Conservation (phyloP, 306 rosid genomes). For the Quillaja saponaria region DNA sequence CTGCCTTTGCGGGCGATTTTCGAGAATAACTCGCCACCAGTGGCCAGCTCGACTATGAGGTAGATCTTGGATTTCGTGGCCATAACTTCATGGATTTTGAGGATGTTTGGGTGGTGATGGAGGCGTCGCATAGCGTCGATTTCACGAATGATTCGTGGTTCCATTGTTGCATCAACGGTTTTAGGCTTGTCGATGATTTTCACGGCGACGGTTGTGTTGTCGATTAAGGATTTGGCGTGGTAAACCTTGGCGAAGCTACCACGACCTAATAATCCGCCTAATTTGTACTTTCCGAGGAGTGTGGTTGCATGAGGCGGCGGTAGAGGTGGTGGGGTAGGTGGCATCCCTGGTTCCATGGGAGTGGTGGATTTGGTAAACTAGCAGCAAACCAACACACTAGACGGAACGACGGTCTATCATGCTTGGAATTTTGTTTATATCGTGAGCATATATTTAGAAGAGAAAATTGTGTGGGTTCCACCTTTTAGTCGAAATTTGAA, state of each 20-base stretch:
- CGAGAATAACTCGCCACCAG: conserved; percentile 78
- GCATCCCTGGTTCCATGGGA: conserved; percentile 49
- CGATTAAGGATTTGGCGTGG: conserved; percentile 57
- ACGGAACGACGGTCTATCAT: too few relatives aligned
- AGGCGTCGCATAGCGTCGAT: conserved; percentile 86
- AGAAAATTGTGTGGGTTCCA: neutral
- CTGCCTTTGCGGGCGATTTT: conserved; percentile 55
- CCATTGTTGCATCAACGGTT: conserved; percentile 61
- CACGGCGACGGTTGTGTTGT: conserved; percentile 62
- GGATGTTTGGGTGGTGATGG: conserved; percentile 70
- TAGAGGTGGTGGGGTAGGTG: conserved; percentile 15
- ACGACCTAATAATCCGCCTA: conserved; percentile 63
- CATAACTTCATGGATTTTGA: conserved; percentile 76
- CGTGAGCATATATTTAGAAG: too few relatives aligned
- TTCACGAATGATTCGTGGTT: conserved; percentile 73
- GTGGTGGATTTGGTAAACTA: neutral
- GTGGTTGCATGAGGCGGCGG: conserved; percentile 23
- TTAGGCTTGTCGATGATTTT: conserved; percentile 75
- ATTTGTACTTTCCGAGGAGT: conserved; percentile 67
- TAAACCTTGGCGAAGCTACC: conserved; percentile 95
- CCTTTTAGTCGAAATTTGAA: too few relatives aligned
- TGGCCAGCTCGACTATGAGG: conserved; percentile 75
- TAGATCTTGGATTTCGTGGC: conserved; percentile 85
- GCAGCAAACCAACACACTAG: neutral
- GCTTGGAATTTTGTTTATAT: too few relatives aligned